Evolutionary conservation across 306 rosid species (phyloP).

Genomic region (Medicago truncatula): MtrunA17r5.0-ANR NC_053045.1:32813501-32814000

Average conservation of each 20-base stretch:
- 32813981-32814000: constrained; percentile 52
- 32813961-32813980: constrained; percentile 38
- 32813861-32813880: constrained; percentile 85
- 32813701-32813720: constrained; percentile 93
- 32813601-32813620: constrained; percentile 84
- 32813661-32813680: constrained; percentile 60
- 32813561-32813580: constrained; percentile 62
- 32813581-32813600: constrained; percentile 78
- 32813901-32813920: constrained; percentile 59
- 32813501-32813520: constrained; percentile 50
- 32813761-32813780: constrained; percentile 78
- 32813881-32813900: constrained; percentile 95
- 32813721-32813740: constrained; percentile 75
- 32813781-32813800: constrained; percentile 85
- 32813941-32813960: not conserved
- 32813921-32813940: not conserved
- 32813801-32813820: constrained; percentile 80
- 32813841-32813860: constrained; percentile 91
- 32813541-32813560: constrained; percentile 80
- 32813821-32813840: constrained; percentile 87
- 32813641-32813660: constrained; percentile 61
- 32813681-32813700: constrained; percentile 93
- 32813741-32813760: constrained; percentile 83
- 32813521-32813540: constrained; percentile 57
- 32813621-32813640: constrained; percentile 71